Evolutionary conservation across 2,329 filamentous ascomycete genomes (phyloP).

Genomic region (Alternaria alternata): DNA sequence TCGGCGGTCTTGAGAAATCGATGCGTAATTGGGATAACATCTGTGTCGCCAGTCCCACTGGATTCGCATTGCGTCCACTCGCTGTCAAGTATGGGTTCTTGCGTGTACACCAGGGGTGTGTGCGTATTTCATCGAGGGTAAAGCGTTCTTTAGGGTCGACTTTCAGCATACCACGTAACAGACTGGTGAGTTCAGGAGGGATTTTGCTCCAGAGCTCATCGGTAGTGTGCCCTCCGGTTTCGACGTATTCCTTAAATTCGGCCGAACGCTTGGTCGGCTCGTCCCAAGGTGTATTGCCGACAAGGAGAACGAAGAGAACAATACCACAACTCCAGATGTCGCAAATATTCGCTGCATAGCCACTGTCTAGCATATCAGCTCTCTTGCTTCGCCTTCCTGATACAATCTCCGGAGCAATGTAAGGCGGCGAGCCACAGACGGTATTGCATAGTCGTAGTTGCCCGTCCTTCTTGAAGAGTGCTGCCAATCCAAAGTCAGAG

Average conservation of each 20-base stretch:
- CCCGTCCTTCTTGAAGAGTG: constrained; percentile 89
- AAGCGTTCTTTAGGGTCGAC: constrained; percentile 79
- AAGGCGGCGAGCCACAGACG: constrained; percentile 94
- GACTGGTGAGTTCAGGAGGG: constrained; percentile 75
- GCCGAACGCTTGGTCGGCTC: constrained; percentile 85
- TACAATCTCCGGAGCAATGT: constrained; percentile 93
- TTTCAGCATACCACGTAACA: constrained; percentile 93
- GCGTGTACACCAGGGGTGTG: constrained; percentile 94
- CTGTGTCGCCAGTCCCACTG: constrained; percentile 85
- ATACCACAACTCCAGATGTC: constrained; percentile 99
- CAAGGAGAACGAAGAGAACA: constrained; percentile 93
- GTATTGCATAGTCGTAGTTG: constrained; percentile 83
- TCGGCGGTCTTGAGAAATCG: constrained; percentile 77
- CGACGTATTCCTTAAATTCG: constrained; percentile 89
- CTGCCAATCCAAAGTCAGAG: constrained; percentile 95
- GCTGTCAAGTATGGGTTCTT: constrained; percentile 77
- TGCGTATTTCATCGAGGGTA: constrained; percentile 83
- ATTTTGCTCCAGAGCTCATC: constrained; percentile 87
- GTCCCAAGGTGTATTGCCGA: constrained; percentile 98
- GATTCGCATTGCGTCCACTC: constrained; percentile 79
- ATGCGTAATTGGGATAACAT: constrained; percentile 94
- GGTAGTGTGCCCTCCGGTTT: constrained; percentile 78
- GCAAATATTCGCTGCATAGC: constrained; percentile 80
- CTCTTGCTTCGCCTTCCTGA: constrained; percentile 59
- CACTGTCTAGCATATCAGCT: constrained; percentile 59